Percentiles rank a stretch among this genome's conserved stretches.
Evolutionary conservation across 2,329 filamentous ascomycete genomes (phyloP).

Genomic region (Shiraia sp.): DNA sequence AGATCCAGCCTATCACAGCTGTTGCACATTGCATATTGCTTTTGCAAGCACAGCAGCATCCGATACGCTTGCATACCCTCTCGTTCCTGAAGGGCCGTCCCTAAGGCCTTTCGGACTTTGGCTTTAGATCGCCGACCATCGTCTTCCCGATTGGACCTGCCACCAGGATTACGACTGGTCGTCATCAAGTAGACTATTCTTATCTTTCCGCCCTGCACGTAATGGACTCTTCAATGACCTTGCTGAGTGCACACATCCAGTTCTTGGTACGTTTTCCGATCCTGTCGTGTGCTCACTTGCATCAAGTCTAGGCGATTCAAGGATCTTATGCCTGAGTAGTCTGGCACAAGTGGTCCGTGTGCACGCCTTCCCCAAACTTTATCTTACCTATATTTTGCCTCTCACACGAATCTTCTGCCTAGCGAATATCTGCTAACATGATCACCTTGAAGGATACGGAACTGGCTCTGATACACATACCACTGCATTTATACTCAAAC

Average conservation of each 20-base stretch:
- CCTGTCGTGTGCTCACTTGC: slow-evolving; percentile 25
- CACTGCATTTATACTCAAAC: slow-evolving; percentile 72
- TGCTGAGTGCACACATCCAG: slow-evolving; percentile 54
- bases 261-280: slow-evolving; percentile 50
- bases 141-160: no score
- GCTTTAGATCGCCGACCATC: no score
- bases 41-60: slow-evolving; percentile 19
- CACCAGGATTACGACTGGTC: slow-evolving; percentile 21
- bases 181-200: slow-evolving; percentile 34
- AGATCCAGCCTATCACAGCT: slow-evolving; percentile 21
- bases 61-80: slow-evolving; percentile 35
- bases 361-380: slow-evolving; percentile 32
- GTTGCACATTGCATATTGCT: slow-evolving; percentile 26
- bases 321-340: slow-evolving; percentile 28
- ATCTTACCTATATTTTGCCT: slow-evolving; percentile 35
- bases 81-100: slow-evolving; percentile 23
- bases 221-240: slow-evolving; percentile 51
- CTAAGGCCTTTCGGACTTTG: slow-evolving; percentile 31
- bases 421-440: slow-evolving; percentile 39
- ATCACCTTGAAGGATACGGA: slow-evolving; percentile 71
- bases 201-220: slow-evolving; percentile 34
- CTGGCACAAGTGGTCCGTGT: slow-evolving; percentile 29
- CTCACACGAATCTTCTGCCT: slow-evolving; percentile 28
- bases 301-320: slow-evolving; percentile 15
- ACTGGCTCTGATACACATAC: slow-evolving; percentile 88